phyloP scores from a whole-genome alignment of 257 asterid species.

The Scutellaria galericulata region DNA sequence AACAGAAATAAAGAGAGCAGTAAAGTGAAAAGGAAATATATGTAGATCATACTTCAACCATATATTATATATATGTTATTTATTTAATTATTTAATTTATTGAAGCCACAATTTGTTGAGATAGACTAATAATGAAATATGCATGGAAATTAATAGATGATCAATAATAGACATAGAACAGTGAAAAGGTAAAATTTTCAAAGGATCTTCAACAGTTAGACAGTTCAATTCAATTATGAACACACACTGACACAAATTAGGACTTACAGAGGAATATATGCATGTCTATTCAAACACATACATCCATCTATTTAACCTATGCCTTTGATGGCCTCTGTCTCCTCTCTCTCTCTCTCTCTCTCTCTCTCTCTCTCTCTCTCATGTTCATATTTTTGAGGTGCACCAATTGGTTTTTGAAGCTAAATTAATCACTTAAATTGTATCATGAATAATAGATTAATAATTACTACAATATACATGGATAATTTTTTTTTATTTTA shows the following conservation, averaged over 20 bases:
- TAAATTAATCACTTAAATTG: too few species aligned
- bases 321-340: slow-evolving; percentile 29
- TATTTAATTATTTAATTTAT: too few species aligned
- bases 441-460: too few species aligned
- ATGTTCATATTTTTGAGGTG: background rate
- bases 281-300: slow-evolving; percentile 27
- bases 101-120: too few species aligned
- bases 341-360: background rate
- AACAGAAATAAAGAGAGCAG: slow-evolving; percentile 26
- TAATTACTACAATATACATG: too few species aligned
- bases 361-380: background rate
- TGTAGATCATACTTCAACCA: too few species aligned
- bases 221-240: slow-evolving; percentile 37
- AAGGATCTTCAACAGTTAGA: slow-evolving; percentile 35
- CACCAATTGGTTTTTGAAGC: too few species aligned
- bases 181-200: slow-evolving; percentile 21
- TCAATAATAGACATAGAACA: slow-evolving; percentile 36
- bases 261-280: slow-evolving; percentile 36
- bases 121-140: too few species aligned
- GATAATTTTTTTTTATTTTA: too few species aligned
- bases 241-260: slow-evolving; percentile 26
- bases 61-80: too few species aligned
- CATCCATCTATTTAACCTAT: slow-evolving; percentile 25
- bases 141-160: background rate
- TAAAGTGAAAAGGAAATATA: slow-evolving; percentile 36